phyloP scores from a whole-genome alignment of 139 green algal species.

The Chlamydomonas sphaeroides region DNA sequence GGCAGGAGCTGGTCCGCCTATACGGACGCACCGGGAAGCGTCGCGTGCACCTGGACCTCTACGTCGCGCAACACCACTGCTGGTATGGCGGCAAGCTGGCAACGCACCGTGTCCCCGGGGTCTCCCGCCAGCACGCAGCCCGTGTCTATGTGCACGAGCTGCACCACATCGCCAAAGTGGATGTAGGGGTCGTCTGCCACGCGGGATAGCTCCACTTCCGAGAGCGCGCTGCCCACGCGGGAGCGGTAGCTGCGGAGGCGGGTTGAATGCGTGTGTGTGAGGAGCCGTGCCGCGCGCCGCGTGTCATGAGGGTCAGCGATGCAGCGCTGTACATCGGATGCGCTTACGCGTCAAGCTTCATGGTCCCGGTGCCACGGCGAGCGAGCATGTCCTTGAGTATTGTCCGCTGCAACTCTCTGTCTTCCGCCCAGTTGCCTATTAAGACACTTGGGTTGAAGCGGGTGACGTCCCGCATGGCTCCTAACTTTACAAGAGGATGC shows the following conservation, averaged over 20 bases:
- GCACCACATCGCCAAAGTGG: conserved; percentile 72
- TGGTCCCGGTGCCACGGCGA: conserved; percentile 52
- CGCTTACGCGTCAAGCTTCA: conserved; percentile 60
- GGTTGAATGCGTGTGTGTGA: no score
- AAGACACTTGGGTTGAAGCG: conserved; percentile 45
- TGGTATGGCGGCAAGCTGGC: no score
- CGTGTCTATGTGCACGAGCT: conserved; percentile 61
- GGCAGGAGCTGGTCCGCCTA: no score
- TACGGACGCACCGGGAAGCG: no score
- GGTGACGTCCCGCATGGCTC: conserved; percentile 18
- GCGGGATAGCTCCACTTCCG: conserved; percentile 61
- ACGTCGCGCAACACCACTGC: no score
- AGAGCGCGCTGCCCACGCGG: conserved; percentile 53
- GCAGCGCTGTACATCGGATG: not conserved
- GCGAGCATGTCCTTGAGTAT: conserved; percentile 63
- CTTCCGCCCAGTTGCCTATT: conserved; percentile 79
- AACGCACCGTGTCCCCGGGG: conserved; percentile 51
- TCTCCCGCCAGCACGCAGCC: conserved; percentile 59
- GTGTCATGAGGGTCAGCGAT: not conserved
- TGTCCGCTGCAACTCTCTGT: conserved; percentile 62
- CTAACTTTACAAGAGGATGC: not conserved
- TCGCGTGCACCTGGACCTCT: no score
- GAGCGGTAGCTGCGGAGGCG: conserved; percentile 51
- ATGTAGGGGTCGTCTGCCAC: conserved; percentile 63
- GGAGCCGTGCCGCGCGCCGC: no score